phyloP scores from a whole-genome alignment of 495 filamentous ascomycete species.

The Articulospora tetracladia region DNA sequence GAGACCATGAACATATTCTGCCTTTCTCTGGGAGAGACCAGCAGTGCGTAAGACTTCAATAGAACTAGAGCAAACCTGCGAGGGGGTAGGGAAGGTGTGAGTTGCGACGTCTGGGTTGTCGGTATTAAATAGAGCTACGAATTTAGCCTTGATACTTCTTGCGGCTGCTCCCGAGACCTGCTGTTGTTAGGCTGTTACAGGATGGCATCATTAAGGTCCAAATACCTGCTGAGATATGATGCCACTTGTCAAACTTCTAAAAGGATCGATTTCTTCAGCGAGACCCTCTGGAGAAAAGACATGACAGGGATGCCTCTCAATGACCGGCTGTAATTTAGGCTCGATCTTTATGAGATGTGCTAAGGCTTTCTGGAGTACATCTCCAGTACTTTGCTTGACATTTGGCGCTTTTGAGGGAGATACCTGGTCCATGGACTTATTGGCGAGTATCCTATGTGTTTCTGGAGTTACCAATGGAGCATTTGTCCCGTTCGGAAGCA shows the following conservation, averaged over 20 bases:
- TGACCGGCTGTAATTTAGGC: constrained; percentile 64
- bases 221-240: constrained; percentile 86
- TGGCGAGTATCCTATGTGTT: constrained; percentile 64
- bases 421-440: constrained; percentile 42
- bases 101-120: constrained; percentile 19
- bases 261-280: constrained; percentile 82
- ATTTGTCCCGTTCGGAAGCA: constrained; percentile 54
- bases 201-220: background rate
- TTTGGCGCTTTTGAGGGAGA: constrained; percentile 56
- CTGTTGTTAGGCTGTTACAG: background rate
- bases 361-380: constrained; percentile 71
- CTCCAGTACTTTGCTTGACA: constrained; percentile 61
- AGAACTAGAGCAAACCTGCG: constrained; percentile 56
- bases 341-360: constrained; percentile 76
- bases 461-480: constrained; percentile 76
- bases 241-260: constrained; percentile 72
- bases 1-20: constrained; percentile 86
- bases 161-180: constrained; percentile 85
- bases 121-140: constrained; percentile 69
- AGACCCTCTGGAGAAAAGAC: constrained; percentile 81
- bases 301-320: constrained; percentile 70
- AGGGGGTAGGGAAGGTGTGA: constrained; percentile 69
- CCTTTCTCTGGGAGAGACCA: constrained; percentile 86
- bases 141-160: constrained; percentile 79
- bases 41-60: constrained; percentile 71